Evolutionary conservation across 331 rosid species (phyloP).

Genomic region (Cydonia oblonga): DNA sequence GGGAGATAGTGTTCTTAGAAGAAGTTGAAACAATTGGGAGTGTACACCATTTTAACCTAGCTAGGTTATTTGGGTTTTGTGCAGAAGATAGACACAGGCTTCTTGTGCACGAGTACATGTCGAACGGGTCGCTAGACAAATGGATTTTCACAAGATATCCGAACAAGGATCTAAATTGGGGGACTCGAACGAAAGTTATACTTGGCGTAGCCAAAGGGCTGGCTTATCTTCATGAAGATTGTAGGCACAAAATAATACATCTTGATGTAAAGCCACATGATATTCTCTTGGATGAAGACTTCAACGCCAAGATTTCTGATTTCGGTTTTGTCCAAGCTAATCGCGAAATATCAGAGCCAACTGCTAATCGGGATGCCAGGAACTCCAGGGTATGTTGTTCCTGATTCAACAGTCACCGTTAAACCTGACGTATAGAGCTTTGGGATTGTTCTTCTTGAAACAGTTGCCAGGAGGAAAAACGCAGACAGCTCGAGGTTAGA

Average conservation of each 20-base stretch:
- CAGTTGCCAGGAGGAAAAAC: not conserved
- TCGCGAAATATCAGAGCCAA: not conserved
- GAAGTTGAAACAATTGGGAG: not conserved
- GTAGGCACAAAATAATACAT: slow-evolving; percentile 7
- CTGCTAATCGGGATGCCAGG: not conserved
- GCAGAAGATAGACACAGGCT: not conserved
- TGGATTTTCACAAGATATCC: not conserved
- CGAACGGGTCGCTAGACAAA: not conserved
- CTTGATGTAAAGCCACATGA: slow-evolving; percentile 6
- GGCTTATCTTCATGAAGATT: slow-evolving; percentile 15
- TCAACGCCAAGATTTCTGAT: slow-evolving; percentile 5
- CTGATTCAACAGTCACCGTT: slow-evolving; percentile 1
- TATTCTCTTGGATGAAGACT: slow-evolving; percentile 7
- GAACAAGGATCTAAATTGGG: not conserved
- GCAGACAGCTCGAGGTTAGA: not conserved
- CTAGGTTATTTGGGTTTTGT: not conserved
- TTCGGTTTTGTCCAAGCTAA: not conserved
- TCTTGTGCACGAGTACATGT: not conserved
- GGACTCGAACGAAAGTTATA: slow-evolving; percentile 1
- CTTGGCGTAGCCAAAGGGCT: slow-evolving; percentile 12
- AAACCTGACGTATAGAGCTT: slow-evolving; percentile 9
- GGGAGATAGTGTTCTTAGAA: not conserved
- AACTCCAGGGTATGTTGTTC: slow-evolving; percentile 8
- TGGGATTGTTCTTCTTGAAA: slow-evolving; percentile 10
- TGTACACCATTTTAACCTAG: not conserved